Conservation (phyloP, 441 rosid genomes). For the Croton laevigatus region DNA sequence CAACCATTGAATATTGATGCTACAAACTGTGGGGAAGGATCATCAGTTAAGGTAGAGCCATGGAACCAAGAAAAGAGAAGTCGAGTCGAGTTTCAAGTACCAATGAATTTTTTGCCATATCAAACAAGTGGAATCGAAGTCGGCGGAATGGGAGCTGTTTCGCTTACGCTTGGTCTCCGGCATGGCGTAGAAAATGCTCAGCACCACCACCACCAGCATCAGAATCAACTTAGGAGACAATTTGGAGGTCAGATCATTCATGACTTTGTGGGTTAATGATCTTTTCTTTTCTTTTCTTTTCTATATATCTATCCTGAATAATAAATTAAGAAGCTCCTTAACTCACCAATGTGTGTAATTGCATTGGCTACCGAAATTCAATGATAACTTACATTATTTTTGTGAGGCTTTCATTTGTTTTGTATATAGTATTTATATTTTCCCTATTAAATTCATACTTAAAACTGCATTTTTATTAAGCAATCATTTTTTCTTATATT, state of each 20-base stretch:
- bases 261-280: constrained; percentile 46
- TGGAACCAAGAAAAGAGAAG: constrained; percentile 50
- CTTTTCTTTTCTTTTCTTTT: not conserved
- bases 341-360: constrained; percentile 7
- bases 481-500: no score
- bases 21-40: constrained; percentile 21
- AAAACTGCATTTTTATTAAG: no score
- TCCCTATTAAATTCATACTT: not conserved
- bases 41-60: constrained; percentile 16
- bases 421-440: not conserved
- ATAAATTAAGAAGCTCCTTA: not conserved
- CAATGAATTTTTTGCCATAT: constrained; percentile 41
- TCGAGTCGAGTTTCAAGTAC: constrained; percentile 35
- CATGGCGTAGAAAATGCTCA: constrained; percentile 44
- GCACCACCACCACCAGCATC: constrained; percentile 39
- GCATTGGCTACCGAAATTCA: constrained; percentile 10
- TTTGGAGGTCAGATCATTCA: constrained; percentile 52
- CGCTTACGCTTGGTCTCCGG: constrained; percentile 59
- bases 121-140: constrained; percentile 39
- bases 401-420: not conserved
- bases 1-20: constrained; percentile 22
- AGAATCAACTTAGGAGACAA: constrained; percentile 37
- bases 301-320: not conserved
- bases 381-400: not conserved
- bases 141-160: constrained; percentile 46